These are phyloP conservation scores for Fusarium duplospermum DNA, from an alignment of 2,329 filamentous ascomycete species.

Conservation along the genomic window DNA sequence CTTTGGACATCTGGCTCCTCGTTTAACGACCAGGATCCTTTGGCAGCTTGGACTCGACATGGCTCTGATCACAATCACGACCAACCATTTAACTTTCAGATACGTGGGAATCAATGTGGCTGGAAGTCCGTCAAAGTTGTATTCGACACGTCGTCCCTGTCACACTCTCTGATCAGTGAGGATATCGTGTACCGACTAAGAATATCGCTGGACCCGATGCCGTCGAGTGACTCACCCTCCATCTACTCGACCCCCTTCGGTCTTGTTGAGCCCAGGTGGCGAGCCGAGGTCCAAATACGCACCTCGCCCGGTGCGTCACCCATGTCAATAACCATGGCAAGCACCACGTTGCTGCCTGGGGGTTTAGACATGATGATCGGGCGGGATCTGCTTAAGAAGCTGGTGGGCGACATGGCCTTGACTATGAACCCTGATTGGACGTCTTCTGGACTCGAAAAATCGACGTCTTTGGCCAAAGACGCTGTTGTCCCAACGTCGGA, in stretches of 20 bases:
- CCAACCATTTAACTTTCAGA: neutral
- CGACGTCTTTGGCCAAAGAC: neutral
- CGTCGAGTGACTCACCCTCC: neutral
- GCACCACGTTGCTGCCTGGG: neutral
- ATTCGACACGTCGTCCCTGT: neutral
- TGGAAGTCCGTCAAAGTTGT: neutral
- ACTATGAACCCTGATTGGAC: neutral
- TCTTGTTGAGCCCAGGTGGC: neutral
- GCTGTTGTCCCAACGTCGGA: neutral
- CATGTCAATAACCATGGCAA: neutral
- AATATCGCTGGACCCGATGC: neutral
- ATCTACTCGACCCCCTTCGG: neutral
- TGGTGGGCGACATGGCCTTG: too few species aligned
- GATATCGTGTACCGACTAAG: neutral
- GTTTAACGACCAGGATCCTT: too few species aligned
- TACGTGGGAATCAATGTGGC: neutral
- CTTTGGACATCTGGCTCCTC: neutral
- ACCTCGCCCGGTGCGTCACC: neutral
- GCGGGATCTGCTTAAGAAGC: neutral
- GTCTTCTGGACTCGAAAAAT: neutral
- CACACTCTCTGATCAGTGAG: neutral
- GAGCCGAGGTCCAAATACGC: neutral
- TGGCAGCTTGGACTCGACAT: neutral
- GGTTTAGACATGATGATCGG: neutral
- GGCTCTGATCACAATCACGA: neutral